Percentiles rank a stretch among this genome's conserved stretches.
These are phyloP conservation scores for Trichoderma virens DNA, from an alignment of 495 filamentous ascomycete species.

Conservation along the genomic window DNA sequence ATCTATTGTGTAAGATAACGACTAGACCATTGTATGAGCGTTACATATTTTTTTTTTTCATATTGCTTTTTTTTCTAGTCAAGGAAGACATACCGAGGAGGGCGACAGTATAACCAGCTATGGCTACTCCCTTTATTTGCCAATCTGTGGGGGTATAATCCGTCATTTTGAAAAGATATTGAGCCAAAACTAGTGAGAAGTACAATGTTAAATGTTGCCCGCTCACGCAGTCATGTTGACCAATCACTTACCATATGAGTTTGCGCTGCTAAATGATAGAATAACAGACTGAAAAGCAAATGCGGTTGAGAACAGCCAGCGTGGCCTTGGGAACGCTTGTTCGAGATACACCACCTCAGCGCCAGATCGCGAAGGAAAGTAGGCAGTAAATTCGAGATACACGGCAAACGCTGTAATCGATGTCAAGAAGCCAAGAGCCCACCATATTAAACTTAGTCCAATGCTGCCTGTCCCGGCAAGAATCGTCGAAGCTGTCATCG, in stretches of 20 bases:
- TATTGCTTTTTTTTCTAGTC: not conserved
- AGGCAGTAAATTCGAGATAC: conserved; percentile 54
- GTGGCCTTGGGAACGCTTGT: conserved; percentile 54
- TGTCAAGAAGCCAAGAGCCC: conserved; percentile 51
- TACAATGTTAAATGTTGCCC: not conserved
- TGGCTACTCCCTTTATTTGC: conserved; percentile 56
- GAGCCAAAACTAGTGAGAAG: conserved; percentile 33
- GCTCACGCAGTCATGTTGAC: not conserved
- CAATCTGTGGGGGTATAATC: conserved; percentile 41
- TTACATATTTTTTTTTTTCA: not conserved
- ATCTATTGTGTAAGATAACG: conserved; percentile 46
- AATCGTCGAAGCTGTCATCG: conserved; percentile 41
- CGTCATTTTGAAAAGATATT: conserved; percentile 48
- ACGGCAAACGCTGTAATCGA: conserved; percentile 41
- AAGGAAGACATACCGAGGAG: conserved; percentile 30
- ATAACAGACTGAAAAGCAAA: conserved; percentile 53
- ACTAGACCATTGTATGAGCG: conserved; percentile 20
- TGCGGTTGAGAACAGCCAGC: conserved; percentile 51
- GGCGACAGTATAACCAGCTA: conserved; percentile 51
- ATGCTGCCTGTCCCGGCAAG: conserved; percentile 50
- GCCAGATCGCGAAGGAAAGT: conserved; percentile 58
- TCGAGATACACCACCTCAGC: conserved; percentile 60
- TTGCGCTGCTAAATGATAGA: conserved; percentile 55
- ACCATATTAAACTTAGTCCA: conserved; percentile 52
- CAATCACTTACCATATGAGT: conserved; percentile 44